Evolutionary conservation across 2,329 filamentous ascomycete species (phyloP).

Genomic region (Fusarium tricinctum): DNA sequence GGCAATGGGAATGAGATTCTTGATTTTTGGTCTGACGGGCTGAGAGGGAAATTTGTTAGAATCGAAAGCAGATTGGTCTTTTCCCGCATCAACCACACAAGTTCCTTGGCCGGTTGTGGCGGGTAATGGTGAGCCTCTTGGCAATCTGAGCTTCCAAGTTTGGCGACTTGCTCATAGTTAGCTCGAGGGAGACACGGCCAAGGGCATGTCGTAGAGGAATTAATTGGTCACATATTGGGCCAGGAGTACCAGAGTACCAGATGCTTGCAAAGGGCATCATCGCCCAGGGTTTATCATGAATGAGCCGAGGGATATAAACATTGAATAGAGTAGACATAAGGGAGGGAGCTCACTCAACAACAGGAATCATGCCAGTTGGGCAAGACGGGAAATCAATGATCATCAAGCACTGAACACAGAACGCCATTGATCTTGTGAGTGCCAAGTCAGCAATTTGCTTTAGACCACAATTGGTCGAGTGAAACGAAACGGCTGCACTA

Average conservation of each 20-base stretch:
- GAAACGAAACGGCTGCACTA: conserved; percentile 48
- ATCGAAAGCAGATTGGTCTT: conserved; percentile 17
- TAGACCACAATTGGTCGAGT: conserved; percentile 40
- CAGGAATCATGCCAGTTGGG: conserved; percentile 13
- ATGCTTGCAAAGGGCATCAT: background rate
- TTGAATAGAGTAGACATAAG: background rate
- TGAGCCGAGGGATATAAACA: conserved; percentile 3
- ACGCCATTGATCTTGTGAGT: conserved; percentile 24
- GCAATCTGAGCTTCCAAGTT: conserved; percentile 35
- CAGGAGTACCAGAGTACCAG: conserved; percentile 9
- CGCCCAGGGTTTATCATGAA: background rate
- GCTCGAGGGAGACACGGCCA: conserved; percentile 5
- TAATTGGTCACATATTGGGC: conserved; percentile 30
- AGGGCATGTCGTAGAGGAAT: conserved; percentile 20
- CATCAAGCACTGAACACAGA: conserved; percentile 28
- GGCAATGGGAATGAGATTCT: conserved; percentile 18
- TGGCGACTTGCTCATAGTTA: conserved; percentile 18
- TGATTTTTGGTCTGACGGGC: background rate
- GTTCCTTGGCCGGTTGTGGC: conserved; percentile 22
- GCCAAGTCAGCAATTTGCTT: conserved; percentile 45
- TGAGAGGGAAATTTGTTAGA: background rate
- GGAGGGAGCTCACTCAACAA: conserved; percentile 12
- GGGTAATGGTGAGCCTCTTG: conserved; percentile 17
- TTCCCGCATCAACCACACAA: conserved; percentile 14
- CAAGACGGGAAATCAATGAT: conserved; percentile 10